Evolutionary conservation across 2,329 filamentous ascomycete species (phyloP), one percentile per base, ranked within the genome.

Genomic region (Beauveria sp.): DNA sequence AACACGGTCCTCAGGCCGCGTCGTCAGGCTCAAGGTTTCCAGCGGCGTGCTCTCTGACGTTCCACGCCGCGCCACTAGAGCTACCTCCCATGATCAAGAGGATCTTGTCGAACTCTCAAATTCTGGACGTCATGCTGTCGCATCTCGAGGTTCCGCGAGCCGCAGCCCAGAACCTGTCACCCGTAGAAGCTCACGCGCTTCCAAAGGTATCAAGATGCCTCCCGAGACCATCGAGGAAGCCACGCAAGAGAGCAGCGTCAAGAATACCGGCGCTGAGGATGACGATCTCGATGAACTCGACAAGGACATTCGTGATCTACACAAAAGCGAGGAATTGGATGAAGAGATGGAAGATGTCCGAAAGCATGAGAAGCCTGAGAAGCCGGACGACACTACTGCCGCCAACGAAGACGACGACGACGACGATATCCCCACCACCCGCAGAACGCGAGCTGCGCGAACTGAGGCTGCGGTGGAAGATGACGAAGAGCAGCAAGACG

Each of bases 71-170:
- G 69, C 74, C 10, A 85, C 83, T 12, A 75, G 83, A 38, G 82
- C 80, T 18, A 78, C 74, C 60, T 84, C 83, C 3, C 83, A 80
- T 50, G 83, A 85, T 52, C 75, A 76, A 0, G 82, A 85, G 49
- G 76, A 80, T 5, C 77, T 86, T 7, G 70, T 86, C 5, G 83
- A 87, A 67, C 74, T 88, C 16, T 82, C 84, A 6, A 82, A 78
- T 66, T 87, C 85, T 8, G 85, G 85, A n/a, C 80, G 77, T 62
- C 84, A 88, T 65, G 80, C 78, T 22, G 76, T 77, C 46, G 69
- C 76, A 2, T 76, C 81, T 45, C 75, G 75, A 20, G 79, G 80
- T 48, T 83, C 82, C 31, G 76, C 76, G 60, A 86, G 83, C 66
- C 78, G 75, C 66, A 86, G 82, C 64, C 84, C 85, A 0, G 84